Evolutionary conservation across 371 early-diverging fungal species (phyloP).

Genomic region (Apophysomyces sp.): DNA sequence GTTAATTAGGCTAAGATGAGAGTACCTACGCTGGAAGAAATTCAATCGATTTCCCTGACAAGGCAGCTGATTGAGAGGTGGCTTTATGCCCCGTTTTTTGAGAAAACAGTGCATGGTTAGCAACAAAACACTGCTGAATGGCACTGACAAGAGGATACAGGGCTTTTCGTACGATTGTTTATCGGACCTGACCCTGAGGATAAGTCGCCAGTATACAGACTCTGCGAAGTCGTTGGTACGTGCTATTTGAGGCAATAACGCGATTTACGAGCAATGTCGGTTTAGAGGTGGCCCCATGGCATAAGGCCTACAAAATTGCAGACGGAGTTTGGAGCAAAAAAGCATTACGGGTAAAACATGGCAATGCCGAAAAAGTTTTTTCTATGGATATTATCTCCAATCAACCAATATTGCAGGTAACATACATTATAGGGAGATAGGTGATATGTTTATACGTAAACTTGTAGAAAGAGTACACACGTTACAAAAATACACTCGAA

Average conservation of each 20-base stretch:
- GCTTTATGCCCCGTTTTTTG: slow-evolving; percentile 73
- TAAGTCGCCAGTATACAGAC: slow-evolving; percentile 50
- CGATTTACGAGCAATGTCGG: neutral
- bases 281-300: slow-evolving; percentile 53
- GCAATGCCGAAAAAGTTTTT: slow-evolving; percentile 64
- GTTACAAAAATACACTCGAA: slow-evolving; percentile 53
- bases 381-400: slow-evolving; percentile 80
- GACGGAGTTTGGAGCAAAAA: slow-evolving; percentile 58
- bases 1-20: slow-evolving; percentile 35
- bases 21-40: slow-evolving; percentile 58
- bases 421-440: slow-evolving; percentile 14
- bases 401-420: slow-evolving; percentile 55
- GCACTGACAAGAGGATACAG: neutral
- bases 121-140: too few species aligned
- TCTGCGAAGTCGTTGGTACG: slow-evolving; percentile 60
- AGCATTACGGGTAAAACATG: slow-evolving; percentile 65
- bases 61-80: slow-evolving; percentile 71
- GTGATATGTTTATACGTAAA: slow-evolving; percentile 37
- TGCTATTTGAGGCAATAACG: neutral
- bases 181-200: slow-evolving; percentile 57
- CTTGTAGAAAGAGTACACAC: slow-evolving; percentile 58
- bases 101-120: slow-evolving; percentile 58
- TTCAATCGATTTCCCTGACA: slow-evolving; percentile 58
- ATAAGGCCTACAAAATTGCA: slow-evolving; percentile 61
- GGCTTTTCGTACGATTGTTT: slow-evolving; percentile 64